Evolutionary conservation across 306 rosid species (phyloP), one percentile per base, ranked within the genome.

Genomic region (Luffa aegyptiaca): DNA sequence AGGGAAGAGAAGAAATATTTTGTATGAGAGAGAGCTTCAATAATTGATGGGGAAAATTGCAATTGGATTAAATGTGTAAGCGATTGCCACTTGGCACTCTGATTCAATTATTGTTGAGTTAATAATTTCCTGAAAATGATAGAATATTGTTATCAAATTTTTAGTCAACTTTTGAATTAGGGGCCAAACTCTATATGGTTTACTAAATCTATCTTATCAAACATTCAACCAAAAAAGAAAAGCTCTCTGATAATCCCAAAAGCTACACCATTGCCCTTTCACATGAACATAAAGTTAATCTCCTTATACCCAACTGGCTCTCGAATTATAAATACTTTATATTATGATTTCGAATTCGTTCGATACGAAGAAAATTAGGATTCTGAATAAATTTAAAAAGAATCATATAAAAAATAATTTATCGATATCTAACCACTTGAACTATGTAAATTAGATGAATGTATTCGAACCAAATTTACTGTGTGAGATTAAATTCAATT

Each of bases 261-360:
- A 51, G 68, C 36, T 51, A 16, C 76, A 52, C 71, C 35, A 16
- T 45, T 77, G 81, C 70, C 84, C 75, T 77, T 82, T 77, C 78
- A 78, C 37, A 75, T 36, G 11, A 69, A 53, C 56, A 76, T 82
- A 82, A 77, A 62, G 87, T 53, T 82, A 55, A 46, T 79, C 79
- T 39, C 48, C 79, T 44, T 59, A 18, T 4, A 18, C 4, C 12
- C 44, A 18, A 33, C 51, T 68, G 3, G 2, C 5, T 42, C 21
- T 44, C 36, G 49, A 44, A 26, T 73, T 73, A 5, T 20, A 48
- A 48, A 5, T 70, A 10, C 12, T 42, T 39, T n/a, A 42, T n/a
- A 8, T n/a, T 45, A 20, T 69, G 55, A 48, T 69, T 16, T 18
- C 74, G 13, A 68, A 6, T 41, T 68, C 7, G 2, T 37, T 64